These are phyloP conservation scores for Phyllosticta citrichinensis DNA, from an alignment of 2,329 filamentous ascomycete genomes.

Conservation along the genomic window DNA sequence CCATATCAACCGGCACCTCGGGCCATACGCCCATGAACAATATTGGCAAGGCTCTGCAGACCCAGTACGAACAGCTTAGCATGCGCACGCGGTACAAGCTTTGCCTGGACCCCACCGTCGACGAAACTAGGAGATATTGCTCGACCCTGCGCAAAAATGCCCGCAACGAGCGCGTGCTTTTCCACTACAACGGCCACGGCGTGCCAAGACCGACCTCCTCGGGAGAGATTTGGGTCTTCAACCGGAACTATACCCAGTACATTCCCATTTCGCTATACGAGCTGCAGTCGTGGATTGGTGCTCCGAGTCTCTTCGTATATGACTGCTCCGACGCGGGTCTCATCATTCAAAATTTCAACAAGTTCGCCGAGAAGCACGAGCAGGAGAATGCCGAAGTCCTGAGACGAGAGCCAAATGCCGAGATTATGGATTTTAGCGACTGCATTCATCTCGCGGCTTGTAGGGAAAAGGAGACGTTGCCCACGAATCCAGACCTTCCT, in stretches of 20 bases:
- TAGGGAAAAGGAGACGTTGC: conserved; percentile 79
- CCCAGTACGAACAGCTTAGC: conserved; percentile 91
- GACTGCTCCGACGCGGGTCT: conserved; percentile 96
- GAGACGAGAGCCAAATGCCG: conserved; percentile 61
- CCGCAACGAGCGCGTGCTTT: conserved; percentile 90
- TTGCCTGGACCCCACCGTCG: conserved; percentile 89
- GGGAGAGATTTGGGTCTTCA: conserved; percentile 98
- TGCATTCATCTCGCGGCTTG: conserved; percentile 92
- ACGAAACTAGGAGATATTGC: conserved; percentile 95
- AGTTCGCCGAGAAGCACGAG: conserved; percentile 91
- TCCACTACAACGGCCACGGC: conserved; percentile 97
- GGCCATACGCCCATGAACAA: conserved; percentile 76
- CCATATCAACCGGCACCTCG: conserved; percentile 59
- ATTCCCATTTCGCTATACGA: conserved; percentile 95
- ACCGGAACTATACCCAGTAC: conserved; percentile 97
- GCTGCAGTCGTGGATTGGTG: conserved; percentile 88
- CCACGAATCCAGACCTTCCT: conserved; percentile 85
- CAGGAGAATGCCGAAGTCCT: conserved; percentile 71
- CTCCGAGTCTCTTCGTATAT: conserved; percentile 93
- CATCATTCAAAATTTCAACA: conserved; percentile 88
- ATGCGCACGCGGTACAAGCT: conserved; percentile 96
- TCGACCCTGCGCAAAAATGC: conserved; percentile 82
- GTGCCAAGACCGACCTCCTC: conserved; percentile 92
- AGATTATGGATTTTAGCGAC: conserved; percentile 60
- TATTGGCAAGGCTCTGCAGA: conserved; percentile 91